Conservation (phyloP, 225 moss, liverwort and hornwort genomes). For the Asterella californica region DNA sequence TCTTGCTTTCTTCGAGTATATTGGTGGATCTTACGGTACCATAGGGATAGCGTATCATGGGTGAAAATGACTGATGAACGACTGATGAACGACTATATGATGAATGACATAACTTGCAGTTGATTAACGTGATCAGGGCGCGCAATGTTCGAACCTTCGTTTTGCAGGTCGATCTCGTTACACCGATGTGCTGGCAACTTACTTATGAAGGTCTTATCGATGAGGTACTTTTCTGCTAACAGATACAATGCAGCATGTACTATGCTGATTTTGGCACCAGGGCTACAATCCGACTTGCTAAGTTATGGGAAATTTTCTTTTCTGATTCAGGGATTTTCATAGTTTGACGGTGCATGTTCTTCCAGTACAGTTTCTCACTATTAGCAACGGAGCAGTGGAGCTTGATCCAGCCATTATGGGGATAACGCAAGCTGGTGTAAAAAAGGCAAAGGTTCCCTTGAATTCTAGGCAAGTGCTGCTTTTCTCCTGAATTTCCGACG, state of each 20-base stretch:
- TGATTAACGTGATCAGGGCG: not conserved
- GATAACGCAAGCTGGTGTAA: constrained; percentile 51
- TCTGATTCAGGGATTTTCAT: not conserved
- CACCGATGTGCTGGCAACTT: constrained; percentile 97
- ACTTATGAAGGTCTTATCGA: constrained; percentile 97
- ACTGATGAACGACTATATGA: not conserved
- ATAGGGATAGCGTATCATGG: not conserved
- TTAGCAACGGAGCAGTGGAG: constrained; percentile 93
- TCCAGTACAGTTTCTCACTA: constrained; percentile 68
- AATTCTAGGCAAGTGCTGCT: constrained; percentile 63
- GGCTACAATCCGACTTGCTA: not conserved
- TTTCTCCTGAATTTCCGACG: not conserved
- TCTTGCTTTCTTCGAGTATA: no score
- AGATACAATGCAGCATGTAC: not conserved
- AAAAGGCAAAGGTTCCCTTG: constrained; percentile 87
- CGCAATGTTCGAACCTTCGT: not conserved
- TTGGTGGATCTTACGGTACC: no score
- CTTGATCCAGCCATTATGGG: constrained; percentile 72
- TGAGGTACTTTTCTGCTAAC: constrained; percentile 55
- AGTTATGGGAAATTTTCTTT: no score
- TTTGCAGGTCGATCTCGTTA: constrained; percentile 78
- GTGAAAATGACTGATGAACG: no score
- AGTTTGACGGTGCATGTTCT: constrained; percentile 3
- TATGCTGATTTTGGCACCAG: not conserved
- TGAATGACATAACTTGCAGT: not conserved